A percentile compares a stretch with the other conserved stretches of the same genome.
These are phyloP conservation scores for Pichia kluyveri DNA, from an alignment of 805 yeast genomes.

Conservation along the genomic window DNA sequence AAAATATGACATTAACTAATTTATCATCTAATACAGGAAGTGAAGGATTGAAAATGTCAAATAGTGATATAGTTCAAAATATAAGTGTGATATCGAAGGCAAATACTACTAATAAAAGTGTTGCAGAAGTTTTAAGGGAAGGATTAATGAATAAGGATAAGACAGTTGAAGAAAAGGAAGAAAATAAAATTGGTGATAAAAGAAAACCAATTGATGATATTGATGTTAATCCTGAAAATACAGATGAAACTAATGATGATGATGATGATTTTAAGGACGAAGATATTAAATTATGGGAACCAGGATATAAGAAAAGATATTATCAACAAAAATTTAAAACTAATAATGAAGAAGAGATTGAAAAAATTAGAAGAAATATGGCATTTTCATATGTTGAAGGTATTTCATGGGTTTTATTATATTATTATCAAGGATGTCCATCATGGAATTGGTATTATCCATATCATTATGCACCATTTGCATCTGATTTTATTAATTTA, in stretches of 20 bases:
- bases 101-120: conserved; percentile 58
- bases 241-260: conserved; percentile 22
- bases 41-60: conserved; percentile 51
- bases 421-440: conserved; percentile 96
- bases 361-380: conserved; percentile 46
- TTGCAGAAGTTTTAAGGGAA: conserved; percentile 51
- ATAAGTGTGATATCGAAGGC: conserved; percentile 58
- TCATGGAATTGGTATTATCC: conserved; percentile 99
- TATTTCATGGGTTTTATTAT: conserved; percentile 89
- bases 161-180: conserved; percentile 17
- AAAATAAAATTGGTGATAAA: conserved; percentile 11
- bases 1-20: conserved; percentile 68
- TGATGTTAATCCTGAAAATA: conserved; percentile 12
- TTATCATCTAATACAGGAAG: conserved; percentile 61
- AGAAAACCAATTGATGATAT: conserved; percentile 17
- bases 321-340: conserved; percentile 67
- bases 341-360: conserved; percentile 43
- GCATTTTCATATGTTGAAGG: conserved; percentile 82
- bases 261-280: conserved; percentile 6
- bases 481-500: conserved; percentile 64
- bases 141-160: conserved; percentile 20
- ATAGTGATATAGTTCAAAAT: conserved; percentile 61
- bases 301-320: conserved; percentile 80
- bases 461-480: conserved; percentile 96
- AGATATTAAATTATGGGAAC: conserved; percentile 53